Percentiles rank a stretch among this genome's conserved stretches.
phyloP scores from a whole-genome alignment of 1,284 basidiomycete species.

The Omphalotus olearius region DNA sequence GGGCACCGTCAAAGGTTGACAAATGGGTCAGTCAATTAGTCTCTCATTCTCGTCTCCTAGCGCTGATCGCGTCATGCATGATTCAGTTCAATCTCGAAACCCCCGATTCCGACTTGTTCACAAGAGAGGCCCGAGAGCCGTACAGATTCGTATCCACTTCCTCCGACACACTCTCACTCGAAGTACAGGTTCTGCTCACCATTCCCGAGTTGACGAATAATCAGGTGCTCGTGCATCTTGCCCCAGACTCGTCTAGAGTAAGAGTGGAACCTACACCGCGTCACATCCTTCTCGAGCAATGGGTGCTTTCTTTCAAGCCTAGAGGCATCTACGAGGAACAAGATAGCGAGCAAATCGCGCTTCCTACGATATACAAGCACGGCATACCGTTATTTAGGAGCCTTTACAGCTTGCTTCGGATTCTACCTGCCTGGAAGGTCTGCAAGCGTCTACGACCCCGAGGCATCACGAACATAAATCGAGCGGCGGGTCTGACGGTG shows the following conservation, averaged over 20 bases:
- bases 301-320: slow-evolving; percentile 51
- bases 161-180: slow-evolving; percentile 52
- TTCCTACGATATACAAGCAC: slow-evolving; percentile 79
- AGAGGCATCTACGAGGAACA: slow-evolving; percentile 25
- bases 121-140: slow-evolving; percentile 50
- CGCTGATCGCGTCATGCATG: background rate
- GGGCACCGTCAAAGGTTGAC: slow-evolving; percentile 48
- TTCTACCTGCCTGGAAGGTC: slow-evolving; percentile 72
- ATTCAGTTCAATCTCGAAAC: slow-evolving; percentile 77
- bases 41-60: background rate
- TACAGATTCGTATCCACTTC: slow-evolving; percentile 56
- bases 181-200: slow-evolving; percentile 64
- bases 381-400: slow-evolving; percentile 76
- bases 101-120: slow-evolving; percentile 55
- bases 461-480: slow-evolving; percentile 22
- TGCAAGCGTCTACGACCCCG: slow-evolving; percentile 55
- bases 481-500: slow-evolving; percentile 48
- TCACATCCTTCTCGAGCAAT: slow-evolving; percentile 71
- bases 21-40: slow-evolving; percentile 62
- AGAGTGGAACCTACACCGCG: slow-evolving; percentile 64
- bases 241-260: slow-evolving; percentile 52
- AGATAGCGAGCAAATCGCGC: slow-evolving; percentile 34
- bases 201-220: slow-evolving; percentile 65
- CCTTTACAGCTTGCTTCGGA: slow-evolving; percentile 63
- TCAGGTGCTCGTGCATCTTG: slow-evolving; percentile 64